These are phyloP conservation scores for Cladophialophora exuberans DNA, from an alignment of 2,329 filamentous ascomycete genomes.

Conservation along the genomic window DNA sequence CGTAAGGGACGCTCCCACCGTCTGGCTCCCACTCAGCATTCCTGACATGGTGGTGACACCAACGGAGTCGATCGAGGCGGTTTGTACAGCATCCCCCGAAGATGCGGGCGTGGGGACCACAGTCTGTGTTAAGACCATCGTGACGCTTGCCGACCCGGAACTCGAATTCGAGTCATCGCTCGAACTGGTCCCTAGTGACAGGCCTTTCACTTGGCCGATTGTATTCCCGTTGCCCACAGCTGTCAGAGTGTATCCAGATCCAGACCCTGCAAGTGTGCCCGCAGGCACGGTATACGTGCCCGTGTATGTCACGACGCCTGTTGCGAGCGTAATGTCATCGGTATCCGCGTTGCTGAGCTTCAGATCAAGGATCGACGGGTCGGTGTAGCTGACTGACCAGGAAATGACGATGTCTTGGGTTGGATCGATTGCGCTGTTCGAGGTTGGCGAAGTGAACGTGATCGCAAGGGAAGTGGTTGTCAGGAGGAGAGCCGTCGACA, in stretches of 20 bases:
- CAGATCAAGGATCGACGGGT: constrained; percentile 46
- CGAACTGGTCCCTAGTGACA: constrained; percentile 1
- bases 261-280: constrained; percentile 11
- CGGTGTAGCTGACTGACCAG: constrained; percentile 36
- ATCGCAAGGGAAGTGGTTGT: constrained; percentile 12
- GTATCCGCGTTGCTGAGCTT: constrained; percentile 45
- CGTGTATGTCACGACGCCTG: constrained; percentile 14
- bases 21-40: constrained; percentile 1
- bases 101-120: background rate
- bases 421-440: constrained; percentile 18
- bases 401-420: constrained; percentile 30
- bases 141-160: constrained; percentile 10
- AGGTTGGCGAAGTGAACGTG: constrained; percentile 23
- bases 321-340: constrained; percentile 17
- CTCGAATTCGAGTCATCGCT: constrained; percentile 4
- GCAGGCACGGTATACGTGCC: constrained; percentile 18
- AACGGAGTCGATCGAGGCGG: constrained; percentile 6
- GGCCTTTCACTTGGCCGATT: constrained; percentile 11
- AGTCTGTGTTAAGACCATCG: constrained; percentile 6
- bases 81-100: background rate
- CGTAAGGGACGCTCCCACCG: background rate
- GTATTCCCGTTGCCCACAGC: constrained; percentile 4
- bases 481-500: constrained; percentile 12
- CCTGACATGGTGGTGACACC: constrained; percentile 6
- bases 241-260: constrained; percentile 12